These are phyloP conservation scores for Eucalyptus pumila DNA, from an alignment of 345 rosid genomes.

Conservation along the genomic window DNA sequence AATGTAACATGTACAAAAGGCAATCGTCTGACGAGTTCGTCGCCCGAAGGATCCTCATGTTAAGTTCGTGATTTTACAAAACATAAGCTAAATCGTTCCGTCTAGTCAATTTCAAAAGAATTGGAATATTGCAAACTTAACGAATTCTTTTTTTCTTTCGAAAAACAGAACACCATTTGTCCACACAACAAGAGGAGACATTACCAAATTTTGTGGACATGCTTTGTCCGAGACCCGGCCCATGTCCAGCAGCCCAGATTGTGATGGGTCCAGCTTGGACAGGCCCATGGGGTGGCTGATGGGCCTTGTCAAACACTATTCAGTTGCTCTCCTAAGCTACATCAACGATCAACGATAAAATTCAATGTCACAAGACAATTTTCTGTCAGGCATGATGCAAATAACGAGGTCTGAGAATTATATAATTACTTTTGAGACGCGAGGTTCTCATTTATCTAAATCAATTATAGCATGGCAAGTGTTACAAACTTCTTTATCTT, in stretches of 20 bases:
- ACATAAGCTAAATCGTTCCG: not conserved
- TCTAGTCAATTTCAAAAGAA: not conserved
- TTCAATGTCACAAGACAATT: not conserved
- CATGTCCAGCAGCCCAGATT: not conserved
- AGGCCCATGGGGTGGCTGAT: not conserved
- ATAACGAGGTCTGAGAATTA: not conserved
- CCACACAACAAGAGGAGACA: not conserved
- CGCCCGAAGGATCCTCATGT: not conserved
- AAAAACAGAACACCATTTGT: not conserved
- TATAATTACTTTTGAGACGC: not conserved
- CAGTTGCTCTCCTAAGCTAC: not conserved
- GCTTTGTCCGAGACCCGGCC: not conserved
- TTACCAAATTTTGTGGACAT: not conserved
- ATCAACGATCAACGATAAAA: not conserved
- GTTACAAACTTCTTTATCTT: not conserved
- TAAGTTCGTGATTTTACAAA: not conserved
- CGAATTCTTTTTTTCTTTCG: not conserved
- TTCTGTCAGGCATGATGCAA: not conserved
- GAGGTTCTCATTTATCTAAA: not conserved
- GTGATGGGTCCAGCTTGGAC: not conserved
- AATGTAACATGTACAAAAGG: too few species aligned
- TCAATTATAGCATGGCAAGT: not conserved
- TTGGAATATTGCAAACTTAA: not conserved
- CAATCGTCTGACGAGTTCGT: too few species aligned
- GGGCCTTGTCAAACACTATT: not conserved